Percentiles rank a stretch among this genome's conserved stretches.
These are phyloP conservation scores for Rutstroemia sydowiana DNA, from an alignment of 2,329 filamentous ascomycete genomes.

Conservation along the genomic window DNA sequence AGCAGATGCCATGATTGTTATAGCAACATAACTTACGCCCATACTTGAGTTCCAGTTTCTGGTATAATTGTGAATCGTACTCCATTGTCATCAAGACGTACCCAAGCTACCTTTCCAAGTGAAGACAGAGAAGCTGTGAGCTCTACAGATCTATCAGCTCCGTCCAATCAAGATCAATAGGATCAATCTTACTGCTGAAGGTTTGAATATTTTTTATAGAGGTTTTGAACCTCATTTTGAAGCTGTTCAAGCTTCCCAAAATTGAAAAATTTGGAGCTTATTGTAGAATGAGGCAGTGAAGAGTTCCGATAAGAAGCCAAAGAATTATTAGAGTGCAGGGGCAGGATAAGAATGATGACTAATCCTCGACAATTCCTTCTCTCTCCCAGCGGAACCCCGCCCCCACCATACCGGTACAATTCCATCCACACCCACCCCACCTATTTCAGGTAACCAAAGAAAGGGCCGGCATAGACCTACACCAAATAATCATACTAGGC, in stretches of 20 bases:
- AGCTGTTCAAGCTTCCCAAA: background rate
- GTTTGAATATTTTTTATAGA: slow-evolving; percentile 59
- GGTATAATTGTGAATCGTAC: slow-evolving; percentile 94
- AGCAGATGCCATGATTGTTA: slow-evolving; percentile 26
- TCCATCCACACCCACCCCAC: too few species aligned
- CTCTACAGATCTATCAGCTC: slow-evolving; percentile 36
- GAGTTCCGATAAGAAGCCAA: background rate
- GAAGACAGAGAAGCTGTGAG: slow-evolving; percentile 57
- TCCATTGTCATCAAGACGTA: slow-evolving; percentile 73
- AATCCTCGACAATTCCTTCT: background rate
- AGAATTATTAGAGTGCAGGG: too few species aligned
- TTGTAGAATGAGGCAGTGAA: background rate
- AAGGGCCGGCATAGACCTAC: too few species aligned
- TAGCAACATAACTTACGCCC: slow-evolving; percentile 60
- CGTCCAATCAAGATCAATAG: background rate
- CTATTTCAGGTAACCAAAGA: too few species aligned
- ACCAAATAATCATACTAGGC: too few species aligned
- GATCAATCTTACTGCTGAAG: slow-evolving; percentile 47
- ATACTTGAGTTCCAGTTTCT: slow-evolving; percentile 90
- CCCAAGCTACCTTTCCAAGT: slow-evolving; percentile 37
- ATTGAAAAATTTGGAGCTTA: background rate
- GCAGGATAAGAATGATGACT: slow-evolving; percentile 2
- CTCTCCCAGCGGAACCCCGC: too few species aligned
- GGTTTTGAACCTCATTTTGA: slow-evolving; percentile 58
- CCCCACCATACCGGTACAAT: too few species aligned